These are phyloP conservation scores for Paracoccidioides brasiliensis DNA, from an alignment of 2,329 filamentous ascomycete species.

Conservation along the genomic window DNA sequence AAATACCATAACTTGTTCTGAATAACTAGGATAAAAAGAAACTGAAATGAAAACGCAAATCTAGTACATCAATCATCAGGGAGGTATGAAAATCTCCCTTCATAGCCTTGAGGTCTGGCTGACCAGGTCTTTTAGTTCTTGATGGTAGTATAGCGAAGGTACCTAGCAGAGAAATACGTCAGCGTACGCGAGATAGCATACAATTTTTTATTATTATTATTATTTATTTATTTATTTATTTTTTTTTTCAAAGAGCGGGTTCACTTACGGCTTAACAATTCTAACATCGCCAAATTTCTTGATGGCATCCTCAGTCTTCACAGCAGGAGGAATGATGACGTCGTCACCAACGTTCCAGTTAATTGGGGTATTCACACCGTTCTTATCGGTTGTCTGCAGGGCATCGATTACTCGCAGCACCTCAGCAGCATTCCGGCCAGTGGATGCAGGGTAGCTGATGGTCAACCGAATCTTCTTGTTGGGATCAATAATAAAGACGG, in stretches of 20 bases:
- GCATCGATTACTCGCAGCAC: slow-evolving; percentile 68
- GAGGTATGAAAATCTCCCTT: background rate
- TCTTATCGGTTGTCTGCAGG: slow-evolving; percentile 72
- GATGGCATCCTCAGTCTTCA: slow-evolving; percentile 75
- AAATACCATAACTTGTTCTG: background rate
- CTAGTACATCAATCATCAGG: background rate
- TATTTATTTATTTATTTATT: no score
- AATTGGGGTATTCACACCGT: slow-evolving; percentile 77
- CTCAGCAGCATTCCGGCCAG: slow-evolving; percentile 70
- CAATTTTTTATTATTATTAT: no score
- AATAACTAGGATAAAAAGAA: background rate
- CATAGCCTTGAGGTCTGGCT: background rate
- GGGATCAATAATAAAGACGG: slow-evolving; percentile 89
- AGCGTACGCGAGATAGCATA: background rate
- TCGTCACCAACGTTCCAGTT: slow-evolving; percentile 84
- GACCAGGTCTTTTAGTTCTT: slow-evolving; percentile 14
- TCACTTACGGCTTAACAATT: slow-evolving; percentile 44
- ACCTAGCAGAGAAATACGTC: slow-evolving; percentile 14
- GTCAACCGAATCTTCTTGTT: slow-evolving; percentile 87
- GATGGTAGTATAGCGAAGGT: slow-evolving; percentile 26
- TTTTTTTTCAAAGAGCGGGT: no score
- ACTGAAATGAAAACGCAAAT: background rate
- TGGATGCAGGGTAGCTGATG: slow-evolving; percentile 84
- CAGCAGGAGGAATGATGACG: slow-evolving; percentile 75
- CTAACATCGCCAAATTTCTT: slow-evolving; percentile 67